Evolutionary conservation across 208 protist genomes (phyloP).

Genomic region (Zelonia costaricensis): DNA sequence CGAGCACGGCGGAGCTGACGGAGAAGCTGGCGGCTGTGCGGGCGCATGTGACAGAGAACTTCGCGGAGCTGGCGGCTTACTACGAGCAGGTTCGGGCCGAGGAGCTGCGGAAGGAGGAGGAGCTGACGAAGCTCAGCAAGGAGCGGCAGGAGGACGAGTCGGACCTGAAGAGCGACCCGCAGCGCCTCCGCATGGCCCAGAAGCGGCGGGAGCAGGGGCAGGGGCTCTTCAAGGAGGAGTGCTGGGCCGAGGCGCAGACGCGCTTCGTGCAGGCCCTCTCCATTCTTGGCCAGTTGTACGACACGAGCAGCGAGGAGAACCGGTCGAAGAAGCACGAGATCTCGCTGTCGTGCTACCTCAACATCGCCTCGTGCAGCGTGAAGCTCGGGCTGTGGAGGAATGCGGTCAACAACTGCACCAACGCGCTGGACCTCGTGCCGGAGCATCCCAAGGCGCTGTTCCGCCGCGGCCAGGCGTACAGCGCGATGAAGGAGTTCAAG

Average conservation of each 20-base stretch:
- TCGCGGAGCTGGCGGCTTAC: constrained; percentile 42
- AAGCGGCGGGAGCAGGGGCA: constrained; percentile 70
- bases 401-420: constrained; percentile 68
- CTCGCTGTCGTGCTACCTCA: constrained; percentile 79
- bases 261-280: constrained; percentile 75
- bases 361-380: constrained; percentile 76
- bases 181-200: constrained; percentile 72
- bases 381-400: constrained; percentile 68
- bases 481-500: constrained; percentile 48
- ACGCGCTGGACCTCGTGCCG: constrained; percentile 50
- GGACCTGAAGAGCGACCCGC: constrained; percentile 77
- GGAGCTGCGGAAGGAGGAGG: constrained; percentile 46
- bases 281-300: constrained; percentile 68
- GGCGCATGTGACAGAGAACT: constrained; percentile 34
- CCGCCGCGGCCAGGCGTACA: constrained; percentile 64
- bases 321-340: constrained; percentile 47
- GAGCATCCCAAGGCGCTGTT: constrained; percentile 70
- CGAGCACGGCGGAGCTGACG: constrained; percentile 18
- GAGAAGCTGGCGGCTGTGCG: constrained; percentile 30
- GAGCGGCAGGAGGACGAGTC: constrained; percentile 48
- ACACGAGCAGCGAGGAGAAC: constrained; percentile 58
- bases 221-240: constrained; percentile 68
- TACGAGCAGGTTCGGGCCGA: constrained; percentile 31
- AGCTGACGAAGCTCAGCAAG: constrained; percentile 46
- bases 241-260: constrained; percentile 66